phyloP scores from a whole-genome alignment of 495 filamentous ascomycete genomes.

The Oleoguttula mirabilis region DNA sequence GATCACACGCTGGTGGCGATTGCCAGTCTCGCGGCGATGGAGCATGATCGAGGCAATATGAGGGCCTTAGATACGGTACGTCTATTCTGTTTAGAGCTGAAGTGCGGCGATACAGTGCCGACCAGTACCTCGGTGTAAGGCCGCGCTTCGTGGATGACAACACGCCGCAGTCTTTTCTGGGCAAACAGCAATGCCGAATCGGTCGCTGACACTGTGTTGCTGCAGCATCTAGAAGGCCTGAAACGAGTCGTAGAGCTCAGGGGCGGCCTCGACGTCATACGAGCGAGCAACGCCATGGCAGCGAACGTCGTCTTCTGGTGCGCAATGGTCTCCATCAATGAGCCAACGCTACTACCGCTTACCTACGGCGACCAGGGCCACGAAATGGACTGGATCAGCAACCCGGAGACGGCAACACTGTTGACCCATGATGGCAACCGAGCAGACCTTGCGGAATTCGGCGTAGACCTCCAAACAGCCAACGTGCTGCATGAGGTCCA shows the following conservation, averaged over 20 bases:
- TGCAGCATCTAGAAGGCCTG: conserved; percentile 13
- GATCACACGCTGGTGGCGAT: conserved; percentile 13
- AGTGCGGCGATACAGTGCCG: too few species aligned
- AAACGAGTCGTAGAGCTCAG: conserved; percentile 13
- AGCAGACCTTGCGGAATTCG: conserved; percentile 6
- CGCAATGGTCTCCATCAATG: conserved; percentile 17
- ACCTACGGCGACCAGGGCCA: conserved; percentile 3
- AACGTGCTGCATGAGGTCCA: conserved; percentile 18
- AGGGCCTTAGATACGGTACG: conserved; percentile 10
- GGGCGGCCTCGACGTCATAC: conserved; percentile 14
- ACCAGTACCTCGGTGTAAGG: too few species aligned
- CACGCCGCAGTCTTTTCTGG: too few species aligned
- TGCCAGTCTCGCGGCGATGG: conserved; percentile 13
- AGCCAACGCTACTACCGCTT: conserved; percentile 11
- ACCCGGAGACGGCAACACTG: conserved; percentile 5
- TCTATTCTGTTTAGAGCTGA: too few species aligned
- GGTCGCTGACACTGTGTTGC: neutral
- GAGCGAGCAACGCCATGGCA: conserved; percentile 11
- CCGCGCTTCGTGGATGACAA: too few species aligned
- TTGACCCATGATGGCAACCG: conserved; percentile 10
- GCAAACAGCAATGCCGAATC: too few species aligned
- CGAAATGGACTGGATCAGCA: conserved; percentile 6
- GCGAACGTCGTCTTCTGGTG: conserved; percentile 18
- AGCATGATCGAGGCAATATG: conserved; percentile 15
- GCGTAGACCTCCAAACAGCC: conserved; percentile 1